Conservation (phyloP, 148 eudicot species). For the Rhododendron ferrugineum region DNA sequence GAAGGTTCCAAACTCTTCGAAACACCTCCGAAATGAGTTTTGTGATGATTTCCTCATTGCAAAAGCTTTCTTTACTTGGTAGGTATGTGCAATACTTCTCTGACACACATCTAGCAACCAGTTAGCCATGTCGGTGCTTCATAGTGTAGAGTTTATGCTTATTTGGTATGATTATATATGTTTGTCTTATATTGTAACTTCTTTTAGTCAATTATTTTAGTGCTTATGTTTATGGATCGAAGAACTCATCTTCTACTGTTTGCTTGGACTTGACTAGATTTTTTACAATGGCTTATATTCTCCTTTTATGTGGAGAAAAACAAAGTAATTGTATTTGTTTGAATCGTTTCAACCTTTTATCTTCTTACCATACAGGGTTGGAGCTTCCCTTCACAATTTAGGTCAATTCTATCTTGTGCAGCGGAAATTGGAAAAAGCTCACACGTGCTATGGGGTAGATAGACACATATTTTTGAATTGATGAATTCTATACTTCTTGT, state of each 20-base stretch:
- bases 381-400: conserved; percentile 90
- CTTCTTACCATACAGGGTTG: conserved; percentile 48
- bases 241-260: not conserved
- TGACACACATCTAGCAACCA: not conserved
- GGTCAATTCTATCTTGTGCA: conserved; percentile 82
- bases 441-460: conserved; percentile 71
- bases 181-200: not conserved
- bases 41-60: not conserved
- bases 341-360: not conserved
- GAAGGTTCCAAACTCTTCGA: not conserved
- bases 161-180: not conserved
- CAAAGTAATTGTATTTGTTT: not conserved
- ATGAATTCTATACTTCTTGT: not conserved
- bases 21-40: not conserved
- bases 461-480: not conserved
- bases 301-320: not conserved
- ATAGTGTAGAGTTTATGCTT: not conserved
- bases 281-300: not conserved
- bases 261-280: not conserved
- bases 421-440: conserved; percentile 69
- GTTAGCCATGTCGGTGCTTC: not conserved
- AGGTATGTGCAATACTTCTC: not conserved
- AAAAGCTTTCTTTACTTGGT: not conserved
- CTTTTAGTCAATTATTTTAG: not conserved
- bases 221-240: not conserved